Evolutionary conservation across 1,284 basidiomycete species (phyloP).

Genomic region (Heterobasidion parviporum): DNA sequence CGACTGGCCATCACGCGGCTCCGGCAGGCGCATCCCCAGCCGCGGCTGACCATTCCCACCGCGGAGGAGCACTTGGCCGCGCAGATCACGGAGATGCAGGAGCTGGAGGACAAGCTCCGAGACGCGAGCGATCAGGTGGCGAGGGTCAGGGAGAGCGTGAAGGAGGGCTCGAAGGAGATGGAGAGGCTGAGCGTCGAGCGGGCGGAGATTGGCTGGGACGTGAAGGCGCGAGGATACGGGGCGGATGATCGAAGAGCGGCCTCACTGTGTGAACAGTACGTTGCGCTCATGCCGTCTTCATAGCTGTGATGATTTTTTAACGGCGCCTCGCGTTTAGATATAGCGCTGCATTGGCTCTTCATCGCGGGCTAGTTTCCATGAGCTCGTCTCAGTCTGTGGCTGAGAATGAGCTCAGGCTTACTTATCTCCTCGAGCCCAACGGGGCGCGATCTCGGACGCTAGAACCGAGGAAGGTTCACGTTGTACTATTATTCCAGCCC

Average conservation of each 20-base stretch:
- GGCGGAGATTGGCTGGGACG: conserved; percentile 62
- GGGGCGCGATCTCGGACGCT: conserved; percentile 8
- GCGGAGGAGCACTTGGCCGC: conserved; percentile 64
- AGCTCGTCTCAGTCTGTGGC: conserved; percentile 50
- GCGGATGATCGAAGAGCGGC: conserved; percentile 60
- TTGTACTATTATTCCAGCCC: conserved; percentile 59
- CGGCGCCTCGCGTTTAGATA: conserved; percentile 39
- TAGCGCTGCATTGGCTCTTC: conserved; percentile 54
- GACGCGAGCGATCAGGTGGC: conserved; percentile 36
- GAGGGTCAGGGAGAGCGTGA: conserved; percentile 47
- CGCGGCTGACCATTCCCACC: conserved; percentile 64
- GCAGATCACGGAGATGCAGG: conserved; percentile 69
- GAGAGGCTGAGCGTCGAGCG: conserved; percentile 57
- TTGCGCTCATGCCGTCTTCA: neutral
- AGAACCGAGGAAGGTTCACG: conserved; percentile 26
- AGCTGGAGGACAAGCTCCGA: conserved; percentile 51
- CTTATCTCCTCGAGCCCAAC: conserved; percentile 39
- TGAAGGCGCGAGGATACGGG: conserved; percentile 51
- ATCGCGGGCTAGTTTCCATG: conserved; percentile 54
- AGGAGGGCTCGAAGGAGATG: conserved; percentile 47
- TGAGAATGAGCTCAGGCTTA: conserved; percentile 68
- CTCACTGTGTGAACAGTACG: conserved; percentile 51
- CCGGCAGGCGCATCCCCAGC: conserved; percentile 68
- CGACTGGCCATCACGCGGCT: conserved; percentile 71
- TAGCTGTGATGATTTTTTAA: conserved; percentile 1